These are phyloP conservation scores for Nitzschia palea DNA, from an alignment of 108 stramenopile species.

Conservation along the genomic window DNA sequence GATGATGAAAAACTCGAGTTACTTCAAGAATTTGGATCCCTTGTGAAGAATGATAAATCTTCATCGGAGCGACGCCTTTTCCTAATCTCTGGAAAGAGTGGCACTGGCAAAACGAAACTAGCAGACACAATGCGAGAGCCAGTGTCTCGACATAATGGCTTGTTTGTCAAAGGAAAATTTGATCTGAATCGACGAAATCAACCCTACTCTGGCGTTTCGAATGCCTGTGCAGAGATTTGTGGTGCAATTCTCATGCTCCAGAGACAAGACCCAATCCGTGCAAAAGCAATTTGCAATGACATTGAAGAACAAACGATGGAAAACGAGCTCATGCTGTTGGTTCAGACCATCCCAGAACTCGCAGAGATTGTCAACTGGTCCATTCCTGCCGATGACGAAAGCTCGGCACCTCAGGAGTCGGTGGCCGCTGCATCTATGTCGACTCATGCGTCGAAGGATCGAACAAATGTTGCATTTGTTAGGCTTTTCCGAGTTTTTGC, in stretches of 20 bases:
- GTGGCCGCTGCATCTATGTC: neutral
- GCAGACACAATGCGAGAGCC: neutral
- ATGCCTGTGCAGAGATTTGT: neutral
- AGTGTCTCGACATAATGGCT: neutral
- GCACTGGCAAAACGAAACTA: slow-evolving; percentile 1
- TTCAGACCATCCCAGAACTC: neutral
- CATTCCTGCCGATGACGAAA: neutral
- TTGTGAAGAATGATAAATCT: neutral
- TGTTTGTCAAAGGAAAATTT: slow-evolving; percentile 4
- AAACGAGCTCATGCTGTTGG: neutral
- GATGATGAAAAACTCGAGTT: slow-evolving; percentile 2
- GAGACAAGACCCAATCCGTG: neutral
- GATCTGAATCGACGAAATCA: neutral
- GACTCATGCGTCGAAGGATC: neutral
- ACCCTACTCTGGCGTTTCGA: slow-evolving; percentile 8
- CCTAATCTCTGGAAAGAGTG: neutral
- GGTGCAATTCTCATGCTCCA: neutral
- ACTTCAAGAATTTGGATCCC: neutral
- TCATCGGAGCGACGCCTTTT: neutral
- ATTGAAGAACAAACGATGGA: neutral
- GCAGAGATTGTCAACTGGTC: neutral
- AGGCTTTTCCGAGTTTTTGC: neutral
- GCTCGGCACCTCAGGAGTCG: neutral
- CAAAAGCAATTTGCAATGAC: neutral
- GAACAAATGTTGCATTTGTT: neutral